Conservation (phyloP, 257 asterid genomes). For the Jasminum sambac region DNA sequence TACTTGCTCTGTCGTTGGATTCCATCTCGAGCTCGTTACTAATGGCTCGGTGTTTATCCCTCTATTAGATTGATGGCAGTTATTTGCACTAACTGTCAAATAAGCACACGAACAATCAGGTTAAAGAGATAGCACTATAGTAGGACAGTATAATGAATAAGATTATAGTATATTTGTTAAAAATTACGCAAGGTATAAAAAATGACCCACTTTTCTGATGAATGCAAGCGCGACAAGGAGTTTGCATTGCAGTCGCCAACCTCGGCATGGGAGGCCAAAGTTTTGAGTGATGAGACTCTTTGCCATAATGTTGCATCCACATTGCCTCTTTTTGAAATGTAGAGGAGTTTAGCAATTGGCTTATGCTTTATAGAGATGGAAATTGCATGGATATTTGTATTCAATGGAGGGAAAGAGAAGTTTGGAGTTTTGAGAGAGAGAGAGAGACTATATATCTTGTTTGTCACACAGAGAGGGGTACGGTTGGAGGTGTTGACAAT, state of each 20-base stretch:
- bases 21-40: conserved; percentile 67
- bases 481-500: too few species aligned
- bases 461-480: too few species aligned
- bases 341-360: not conserved
- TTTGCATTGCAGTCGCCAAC: conserved; percentile 24
- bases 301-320: conserved; percentile 34
- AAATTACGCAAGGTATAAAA: not conserved
- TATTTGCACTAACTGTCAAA: conserved; percentile 24
- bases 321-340: not conserved
- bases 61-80: conserved; percentile 24
- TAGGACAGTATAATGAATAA: not conserved
- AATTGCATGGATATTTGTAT: not conserved
- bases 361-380: not conserved
- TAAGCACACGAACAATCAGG: not conserved
- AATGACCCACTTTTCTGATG: conserved; percentile 25
- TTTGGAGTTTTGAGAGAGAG: too few species aligned
- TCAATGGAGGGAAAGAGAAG: not conserved
- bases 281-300: conserved; percentile 12
- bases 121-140: not conserved
- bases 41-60: conserved; percentile 25
- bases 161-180: not conserved
- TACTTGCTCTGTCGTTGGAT: conserved; percentile 80
- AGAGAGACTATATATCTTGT: too few species aligned
- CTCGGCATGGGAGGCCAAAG: conserved; percentile 44
- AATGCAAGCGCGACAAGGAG: conserved; percentile 20